Base-by-base conservation (phyloP, 306 rosid species). In the Inga oerstediana region DNA sequence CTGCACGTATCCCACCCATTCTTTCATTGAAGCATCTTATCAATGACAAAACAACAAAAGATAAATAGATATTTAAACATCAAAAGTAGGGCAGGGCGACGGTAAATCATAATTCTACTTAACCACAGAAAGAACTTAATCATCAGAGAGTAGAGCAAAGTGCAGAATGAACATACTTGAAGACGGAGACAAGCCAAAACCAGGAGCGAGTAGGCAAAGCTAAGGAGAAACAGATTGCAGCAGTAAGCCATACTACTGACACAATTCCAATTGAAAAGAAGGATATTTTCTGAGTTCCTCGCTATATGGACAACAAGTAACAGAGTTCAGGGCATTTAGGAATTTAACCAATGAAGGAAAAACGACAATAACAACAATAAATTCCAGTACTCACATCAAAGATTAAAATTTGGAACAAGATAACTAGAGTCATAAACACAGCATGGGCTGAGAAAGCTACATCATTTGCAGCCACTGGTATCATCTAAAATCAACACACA, bases 381-480 rank as follows among this genome's bases (percentile, higher is more conserved):
- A 51, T 10, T 10, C 32, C 72, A 68, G 37, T 24, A 46, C 92
- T 79, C 45, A 92, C 98, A 35, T 96, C 98, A 81, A 93, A 96
- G 48, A 96, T 87, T 77, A 77, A 90, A 82, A 93, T 90, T 85
- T 96, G 99, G 52, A 92, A 87, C 84, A 96, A 81, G 35, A 89
- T 86, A 59, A 96, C 32, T 76, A 90, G 90, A 3, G 98, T 92
- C 75, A 96, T 74, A 3, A 96, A 75, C 86, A 96, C 99, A 64
- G 99, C 99, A 75, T 96, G 97, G 77, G 79, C 75, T 22, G 99
- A 93, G 85, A 96, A 96, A 78, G 98, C 97, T 46, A 96, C 99
- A 89, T 96, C 99, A 75, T 93, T 96, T 56, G 93, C 90, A 22
- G 99, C 99, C 11, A 96, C 98, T 15, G 99, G 99, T 81, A 93